These are phyloP conservation scores for Diplogelasinospora grovesii DNA, from an alignment of 495 filamentous ascomycete species.

Conservation along the genomic window DNA sequence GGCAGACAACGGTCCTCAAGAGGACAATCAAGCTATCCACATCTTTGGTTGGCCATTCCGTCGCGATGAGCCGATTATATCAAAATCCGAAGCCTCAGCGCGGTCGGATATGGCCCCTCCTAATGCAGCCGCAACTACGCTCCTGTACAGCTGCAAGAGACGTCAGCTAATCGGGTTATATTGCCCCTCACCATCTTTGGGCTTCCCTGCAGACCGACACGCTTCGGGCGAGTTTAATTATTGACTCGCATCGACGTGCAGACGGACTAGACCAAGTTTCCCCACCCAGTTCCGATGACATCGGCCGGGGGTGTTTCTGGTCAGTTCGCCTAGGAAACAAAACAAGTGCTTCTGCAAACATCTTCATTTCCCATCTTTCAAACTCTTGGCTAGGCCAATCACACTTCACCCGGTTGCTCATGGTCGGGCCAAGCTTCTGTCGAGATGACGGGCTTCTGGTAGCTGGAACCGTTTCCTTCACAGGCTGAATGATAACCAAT, in stretches of 20 bases:
- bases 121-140: conserved; percentile 1
- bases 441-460: conserved; percentile 12
- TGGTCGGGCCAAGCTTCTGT: no score
- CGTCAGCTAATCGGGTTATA: conserved; percentile 15
- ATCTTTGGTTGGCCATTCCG: no score
- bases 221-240: conserved; percentile 7
- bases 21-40: no score
- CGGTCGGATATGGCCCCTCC: no score
- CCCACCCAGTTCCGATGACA: conserved; percentile 13
- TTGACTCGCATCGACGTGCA: not conserved
- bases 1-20: no score
- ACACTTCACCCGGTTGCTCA: no score
- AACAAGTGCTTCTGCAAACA: not conserved
- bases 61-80: no score
- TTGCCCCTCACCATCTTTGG: conserved; percentile 9
- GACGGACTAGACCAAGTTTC: conserved; percentile 5
- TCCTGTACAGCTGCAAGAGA: not conserved
- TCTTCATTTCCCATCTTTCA: not conserved
- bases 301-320: not conserved
- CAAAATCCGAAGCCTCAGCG: no score
- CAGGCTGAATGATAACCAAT: conserved; percentile 27
- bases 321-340: not conserved
- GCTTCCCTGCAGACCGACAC: conserved; percentile 1
- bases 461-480: conserved; percentile 13
- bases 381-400: not conserved